phyloP scores from a whole-genome alignment of 805 yeast species.

The Ogataea angusta region DNA sequence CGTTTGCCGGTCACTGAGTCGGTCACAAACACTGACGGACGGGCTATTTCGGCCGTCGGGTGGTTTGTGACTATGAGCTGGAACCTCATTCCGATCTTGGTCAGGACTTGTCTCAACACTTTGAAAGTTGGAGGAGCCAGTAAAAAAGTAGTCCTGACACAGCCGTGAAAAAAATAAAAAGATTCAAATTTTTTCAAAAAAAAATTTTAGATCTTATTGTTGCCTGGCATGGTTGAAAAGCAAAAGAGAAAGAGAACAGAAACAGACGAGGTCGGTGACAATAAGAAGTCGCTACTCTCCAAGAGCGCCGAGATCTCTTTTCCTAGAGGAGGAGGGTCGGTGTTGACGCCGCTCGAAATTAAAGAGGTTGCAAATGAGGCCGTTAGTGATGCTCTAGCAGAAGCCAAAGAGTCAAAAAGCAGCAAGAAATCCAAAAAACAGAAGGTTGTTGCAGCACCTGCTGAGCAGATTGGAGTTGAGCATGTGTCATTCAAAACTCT shows the following conservation, averaged over 20 bases:
- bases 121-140: constrained; percentile 3
- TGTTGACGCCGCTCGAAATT: constrained; percentile 82
- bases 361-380: constrained; percentile 93
- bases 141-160: neutral
- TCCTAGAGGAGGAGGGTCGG: constrained; percentile 95
- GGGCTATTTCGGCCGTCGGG: constrained; percentile 57
- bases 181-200: constrained; percentile 8
- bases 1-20: constrained; percentile 49
- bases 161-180: constrained; percentile 8
- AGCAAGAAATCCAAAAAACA: constrained; percentile 28
- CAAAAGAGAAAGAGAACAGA: constrained; percentile 45
- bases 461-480: constrained; percentile 49
- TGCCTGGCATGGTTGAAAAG: constrained; percentile 15
- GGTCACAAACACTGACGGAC: constrained; percentile 52
- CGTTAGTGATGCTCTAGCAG: constrained; percentile 80
- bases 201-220: constrained; percentile 13
- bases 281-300: constrained; percentile 27
- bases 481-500: constrained; percentile 59
- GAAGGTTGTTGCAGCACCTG: constrained; percentile 27
- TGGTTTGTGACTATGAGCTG: constrained; percentile 53
- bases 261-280: constrained; percentile 19
- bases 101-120: constrained; percentile 4
- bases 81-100: constrained; percentile 36
- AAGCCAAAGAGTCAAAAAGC: constrained; percentile 22
- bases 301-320: constrained; percentile 54